Conservation (phyloP, 768 basidiomycete genomes). For the Cystobasidium tubakii region DNA sequence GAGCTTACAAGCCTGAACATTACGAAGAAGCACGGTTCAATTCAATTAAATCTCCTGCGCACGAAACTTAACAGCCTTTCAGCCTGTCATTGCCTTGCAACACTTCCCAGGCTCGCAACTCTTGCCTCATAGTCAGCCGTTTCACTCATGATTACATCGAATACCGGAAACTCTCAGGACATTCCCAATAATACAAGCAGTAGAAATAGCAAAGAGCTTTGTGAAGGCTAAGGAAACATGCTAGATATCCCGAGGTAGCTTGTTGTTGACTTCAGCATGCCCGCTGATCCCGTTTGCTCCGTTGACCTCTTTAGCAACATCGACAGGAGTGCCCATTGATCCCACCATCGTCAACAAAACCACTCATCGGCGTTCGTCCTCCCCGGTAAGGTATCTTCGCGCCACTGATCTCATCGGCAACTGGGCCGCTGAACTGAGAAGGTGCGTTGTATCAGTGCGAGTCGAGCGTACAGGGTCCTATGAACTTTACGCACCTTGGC, state of each 20-base stretch:
- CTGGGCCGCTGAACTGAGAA: background rate
- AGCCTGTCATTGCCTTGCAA: too few species aligned
- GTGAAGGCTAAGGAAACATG: too few species aligned
- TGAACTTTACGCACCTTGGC: background rate
- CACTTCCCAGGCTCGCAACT: too few species aligned
- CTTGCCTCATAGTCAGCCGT: too few species aligned
- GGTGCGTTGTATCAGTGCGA: background rate
- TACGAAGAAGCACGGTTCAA: too few species aligned
- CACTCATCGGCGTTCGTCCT: background rate
- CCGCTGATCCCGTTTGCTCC: background rate
- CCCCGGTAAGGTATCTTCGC: slow-evolving; percentile 14
- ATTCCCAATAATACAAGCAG: too few species aligned
- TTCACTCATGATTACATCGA: too few species aligned
- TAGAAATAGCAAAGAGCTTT: too few species aligned
- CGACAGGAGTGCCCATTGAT: background rate
- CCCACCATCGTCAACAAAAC: slow-evolving; percentile 9
- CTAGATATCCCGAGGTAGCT: slow-evolving; percentile 4
- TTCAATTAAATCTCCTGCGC: too few species aligned
- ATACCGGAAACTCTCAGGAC: too few species aligned
- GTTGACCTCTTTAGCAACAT: background rate
- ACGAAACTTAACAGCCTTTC: too few species aligned
- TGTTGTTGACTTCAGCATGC: background rate
- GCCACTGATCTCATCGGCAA: slow-evolving; percentile 13
- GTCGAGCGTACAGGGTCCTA: background rate
- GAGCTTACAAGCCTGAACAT: too few species aligned